These are phyloP conservation scores for Aspergillus quadricinctus DNA, from an alignment of 2,329 filamentous ascomycete species.

Conservation along the genomic window DNA sequence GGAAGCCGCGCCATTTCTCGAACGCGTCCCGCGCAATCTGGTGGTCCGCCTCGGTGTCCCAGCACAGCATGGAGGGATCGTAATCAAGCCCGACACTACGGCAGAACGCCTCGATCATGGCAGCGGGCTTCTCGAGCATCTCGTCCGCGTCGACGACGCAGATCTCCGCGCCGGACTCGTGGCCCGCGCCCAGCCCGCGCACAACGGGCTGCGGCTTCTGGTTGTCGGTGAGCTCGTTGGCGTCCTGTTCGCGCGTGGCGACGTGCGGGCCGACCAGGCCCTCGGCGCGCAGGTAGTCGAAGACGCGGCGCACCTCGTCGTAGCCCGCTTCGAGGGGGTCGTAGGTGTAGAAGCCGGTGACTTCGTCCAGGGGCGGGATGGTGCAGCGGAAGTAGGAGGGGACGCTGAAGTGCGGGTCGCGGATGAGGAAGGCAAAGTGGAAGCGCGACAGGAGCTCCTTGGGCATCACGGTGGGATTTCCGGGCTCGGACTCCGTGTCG, in stretches of 20 bases:
- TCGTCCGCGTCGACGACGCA: slow-evolving; percentile 94
- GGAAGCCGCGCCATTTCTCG: slow-evolving; percentile 96
- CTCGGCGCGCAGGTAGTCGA: slow-evolving; percentile 72
- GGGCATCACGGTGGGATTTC: slow-evolving; percentile 84
- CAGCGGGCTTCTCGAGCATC: slow-evolving; percentile 76
- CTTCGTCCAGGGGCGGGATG: slow-evolving; percentile 73
- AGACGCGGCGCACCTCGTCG: slow-evolving; percentile 76
- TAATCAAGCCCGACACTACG: slow-evolving; percentile 74
- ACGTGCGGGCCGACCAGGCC: slow-evolving; percentile 67
- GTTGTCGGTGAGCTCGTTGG: slow-evolving; percentile 27
- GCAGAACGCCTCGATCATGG: slow-evolving; percentile 75
- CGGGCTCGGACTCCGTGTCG: slow-evolving; percentile 54
- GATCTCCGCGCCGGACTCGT: slow-evolving; percentile 53
- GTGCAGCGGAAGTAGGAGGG: slow-evolving; percentile 95
- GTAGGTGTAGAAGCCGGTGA: slow-evolving; percentile 84
- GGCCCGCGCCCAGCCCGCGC: slow-evolving; percentile 15
- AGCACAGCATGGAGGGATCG: slow-evolving; percentile 71
- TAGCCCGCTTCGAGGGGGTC: slow-evolving; percentile 87
- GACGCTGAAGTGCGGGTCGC: slow-evolving; percentile 85
- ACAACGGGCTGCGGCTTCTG: slow-evolving; percentile 18
- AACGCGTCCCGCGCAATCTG: slow-evolving; percentile 67
- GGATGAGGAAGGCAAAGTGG: slow-evolving; percentile 95
- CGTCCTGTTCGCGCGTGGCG: slow-evolving; percentile 41
- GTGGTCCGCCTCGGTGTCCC: slow-evolving; percentile 73
- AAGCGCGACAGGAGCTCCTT: slow-evolving; percentile 69